These are phyloP conservation scores for Cucumis melo DNA, from an alignment of 306 rosid species.

Conservation along the genomic window DNA sequence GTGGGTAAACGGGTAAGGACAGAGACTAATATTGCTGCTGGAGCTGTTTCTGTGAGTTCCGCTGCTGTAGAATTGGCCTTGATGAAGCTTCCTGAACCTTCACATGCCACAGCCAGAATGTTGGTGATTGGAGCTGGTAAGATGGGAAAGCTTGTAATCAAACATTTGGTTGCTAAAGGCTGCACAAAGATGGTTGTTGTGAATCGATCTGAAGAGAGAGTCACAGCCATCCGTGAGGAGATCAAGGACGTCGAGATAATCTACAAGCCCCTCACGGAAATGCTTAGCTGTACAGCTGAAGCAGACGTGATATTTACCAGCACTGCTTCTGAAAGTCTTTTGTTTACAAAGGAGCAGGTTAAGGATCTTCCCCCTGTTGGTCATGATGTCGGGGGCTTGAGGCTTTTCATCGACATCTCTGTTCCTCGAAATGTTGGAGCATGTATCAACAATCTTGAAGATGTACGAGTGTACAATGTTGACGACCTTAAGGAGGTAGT, in stretches of 20 bases:
- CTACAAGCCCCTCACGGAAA: conserved; percentile 77
- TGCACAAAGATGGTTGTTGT: conserved; percentile 79
- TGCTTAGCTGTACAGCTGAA: conserved; percentile 54
- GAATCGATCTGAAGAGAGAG: conserved; percentile 83
- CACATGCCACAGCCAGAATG: conserved; percentile 57
- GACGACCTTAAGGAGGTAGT: conserved; percentile 97
- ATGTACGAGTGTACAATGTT: conserved; percentile 59
- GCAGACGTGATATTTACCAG: conserved; percentile 86
- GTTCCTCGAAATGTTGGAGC: conserved; percentile 89
- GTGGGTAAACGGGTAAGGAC: conserved; percentile 97
- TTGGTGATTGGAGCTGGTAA: conserved; percentile 91
- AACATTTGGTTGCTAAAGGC: conserved; percentile 91
- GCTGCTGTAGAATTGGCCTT: conserved; percentile 92
- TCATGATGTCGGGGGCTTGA: conserved; percentile 51
- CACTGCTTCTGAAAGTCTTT: conserved; percentile 83
- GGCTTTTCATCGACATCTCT: conserved; percentile 77
- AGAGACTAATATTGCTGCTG: conserved; percentile 92
- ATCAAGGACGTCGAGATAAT: conserved; percentile 57
- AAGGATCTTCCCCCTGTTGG: conserved; percentile 57
- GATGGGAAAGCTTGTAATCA: conserved; percentile 98
- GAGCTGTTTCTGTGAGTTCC: conserved; percentile 97
- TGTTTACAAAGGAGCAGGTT: conserved; percentile 61
- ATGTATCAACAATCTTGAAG: conserved; percentile 62
- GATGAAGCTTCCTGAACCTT: conserved; percentile 74
- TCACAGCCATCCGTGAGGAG: conserved; percentile 63